Evolutionary conservation across 257 asterid genomes (phyloP).

Genomic region (Fraxinus pennsylvanica): DNA sequence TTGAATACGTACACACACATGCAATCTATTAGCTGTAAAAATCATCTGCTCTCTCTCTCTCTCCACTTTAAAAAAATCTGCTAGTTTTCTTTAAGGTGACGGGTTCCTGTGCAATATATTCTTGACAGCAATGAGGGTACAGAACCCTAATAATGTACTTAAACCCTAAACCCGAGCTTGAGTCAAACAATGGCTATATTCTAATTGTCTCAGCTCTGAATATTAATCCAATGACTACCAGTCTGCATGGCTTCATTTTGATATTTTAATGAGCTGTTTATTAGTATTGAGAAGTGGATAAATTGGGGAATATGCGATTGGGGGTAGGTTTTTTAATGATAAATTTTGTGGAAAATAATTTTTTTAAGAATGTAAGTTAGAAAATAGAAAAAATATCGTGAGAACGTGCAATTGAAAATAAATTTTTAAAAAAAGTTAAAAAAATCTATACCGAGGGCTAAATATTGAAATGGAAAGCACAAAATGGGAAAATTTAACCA

Average conservation of each 20-base stretch:
- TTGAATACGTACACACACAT: background rate
- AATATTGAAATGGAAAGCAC: background rate
- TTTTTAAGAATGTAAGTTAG: too few relatives aligned
- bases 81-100: background rate
- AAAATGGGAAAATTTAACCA: too few relatives aligned
- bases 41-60: background rate
- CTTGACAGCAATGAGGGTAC: background rate
- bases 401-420: too few relatives aligned
- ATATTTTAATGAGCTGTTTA: too few relatives aligned
- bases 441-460: too few relatives aligned
- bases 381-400: too few relatives aligned
- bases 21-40: slow-evolving; percentile 18
- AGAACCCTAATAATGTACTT: slow-evolving; percentile 14
- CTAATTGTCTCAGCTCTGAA: slow-evolving; percentile 21
- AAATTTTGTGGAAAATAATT: too few relatives aligned
- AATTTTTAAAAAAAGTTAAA: too few relatives aligned
- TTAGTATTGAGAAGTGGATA: too few relatives aligned
- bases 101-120: background rate
- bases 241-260: background rate
- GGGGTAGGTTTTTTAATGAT: too few relatives aligned
- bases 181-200: slow-evolving; percentile 12
- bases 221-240: background rate
- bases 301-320: too few relatives aligned
- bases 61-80: background rate
- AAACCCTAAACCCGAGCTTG: slow-evolving; percentile 7